Conservation (phyloP, 2,329 filamentous ascomycete species). For the Zymoseptoria crescenta region DNA sequence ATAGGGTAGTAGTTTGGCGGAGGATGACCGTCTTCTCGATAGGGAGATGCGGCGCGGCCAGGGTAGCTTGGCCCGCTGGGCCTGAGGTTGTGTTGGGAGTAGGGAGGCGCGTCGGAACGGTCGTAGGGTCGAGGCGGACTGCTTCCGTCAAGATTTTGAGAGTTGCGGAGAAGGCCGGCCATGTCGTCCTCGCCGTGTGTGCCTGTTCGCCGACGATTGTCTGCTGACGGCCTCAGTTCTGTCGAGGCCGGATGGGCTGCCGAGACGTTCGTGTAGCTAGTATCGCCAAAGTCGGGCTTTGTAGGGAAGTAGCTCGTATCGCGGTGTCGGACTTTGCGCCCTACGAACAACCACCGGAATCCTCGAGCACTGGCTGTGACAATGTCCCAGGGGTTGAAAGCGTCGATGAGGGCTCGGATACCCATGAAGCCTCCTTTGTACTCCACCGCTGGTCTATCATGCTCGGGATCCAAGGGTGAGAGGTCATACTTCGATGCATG, state of each 20-base stretch:
- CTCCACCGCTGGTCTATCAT: slow-evolving; percentile 6
- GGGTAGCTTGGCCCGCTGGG: not conserved
- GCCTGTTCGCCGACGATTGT: slow-evolving; percentile 3
- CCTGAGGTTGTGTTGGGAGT: not conserved
- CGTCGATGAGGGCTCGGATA: slow-evolving; percentile 58
- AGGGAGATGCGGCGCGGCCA: not conserved
- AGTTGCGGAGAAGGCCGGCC: slow-evolving; percentile 20
- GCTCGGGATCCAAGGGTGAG: slow-evolving; percentile 4
- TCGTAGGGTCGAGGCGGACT: slow-evolving; percentile 13
- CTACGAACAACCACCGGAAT: slow-evolving; percentile 72
- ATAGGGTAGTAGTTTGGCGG: not conserved
- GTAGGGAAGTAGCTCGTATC: slow-evolving; percentile 35
- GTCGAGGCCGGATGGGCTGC: slow-evolving; percentile 18
- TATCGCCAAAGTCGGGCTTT: slow-evolving; percentile 12
- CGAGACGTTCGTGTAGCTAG: slow-evolving; percentile 16
- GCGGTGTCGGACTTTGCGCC: slow-evolving; percentile 50
- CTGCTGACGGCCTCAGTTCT: slow-evolving; percentile 11
- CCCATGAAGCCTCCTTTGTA: slow-evolving; percentile 61
- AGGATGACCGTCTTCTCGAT: not conserved
- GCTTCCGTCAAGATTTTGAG: slow-evolving; percentile 8
- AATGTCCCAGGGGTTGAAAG: slow-evolving; percentile 75
- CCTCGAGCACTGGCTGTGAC: slow-evolving; percentile 71
- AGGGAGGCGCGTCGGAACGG: slow-evolving; percentile 1
- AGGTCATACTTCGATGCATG: slow-evolving; percentile 21
- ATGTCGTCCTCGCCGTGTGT: slow-evolving; percentile 22